Evolutionary conservation across 495 filamentous ascomycete genomes (phyloP).

Genomic region (Podospora pseudopauciseta): DNA sequence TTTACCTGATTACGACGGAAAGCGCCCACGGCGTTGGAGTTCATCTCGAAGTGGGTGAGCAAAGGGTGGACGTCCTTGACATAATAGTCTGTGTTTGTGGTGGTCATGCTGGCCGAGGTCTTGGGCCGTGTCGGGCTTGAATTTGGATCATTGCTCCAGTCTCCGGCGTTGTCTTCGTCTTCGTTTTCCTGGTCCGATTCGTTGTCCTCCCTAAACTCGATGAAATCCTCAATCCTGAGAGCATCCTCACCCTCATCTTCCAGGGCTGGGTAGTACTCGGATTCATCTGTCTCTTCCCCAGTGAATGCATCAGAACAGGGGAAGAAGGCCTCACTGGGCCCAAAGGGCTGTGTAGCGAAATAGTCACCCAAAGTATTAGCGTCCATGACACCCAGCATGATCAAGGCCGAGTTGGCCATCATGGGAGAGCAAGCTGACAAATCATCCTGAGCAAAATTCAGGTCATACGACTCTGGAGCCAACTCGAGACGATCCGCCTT

Average conservation of each 20-base stretch:
- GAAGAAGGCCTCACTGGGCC: conserved; percentile 67
- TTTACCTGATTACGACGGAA: conserved; percentile 77
- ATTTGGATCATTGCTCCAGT: conserved; percentile 41
- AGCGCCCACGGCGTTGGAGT: conserved; percentile 64
- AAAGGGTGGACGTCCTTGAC: conserved; percentile 36
- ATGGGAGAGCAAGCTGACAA: conserved; percentile 52
- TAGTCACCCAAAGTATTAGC: conserved; percentile 53
- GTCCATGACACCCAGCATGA: conserved; percentile 71
- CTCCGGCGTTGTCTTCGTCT: conserved; percentile 49
- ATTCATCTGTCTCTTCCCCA: conserved; percentile 33
- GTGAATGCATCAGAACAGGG: conserved; percentile 52
- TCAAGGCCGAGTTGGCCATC: conserved; percentile 62
- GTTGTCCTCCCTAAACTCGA: conserved; percentile 59
- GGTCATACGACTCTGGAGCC: conserved; percentile 44
- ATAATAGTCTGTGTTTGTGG: conserved; percentile 36
- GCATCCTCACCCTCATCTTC: conserved; percentile 61
- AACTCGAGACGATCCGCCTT: conserved; percentile 39
- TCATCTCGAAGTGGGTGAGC: conserved; percentile 63
- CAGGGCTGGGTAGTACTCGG: conserved; percentile 33
- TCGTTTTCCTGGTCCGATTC: conserved; percentile 25
- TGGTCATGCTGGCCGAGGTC: conserved; percentile 51
- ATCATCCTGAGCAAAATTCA: conserved; percentile 46
- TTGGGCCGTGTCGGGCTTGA: conserved; percentile 53
- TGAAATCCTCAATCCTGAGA: conserved; percentile 67
- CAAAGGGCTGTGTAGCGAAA: conserved; percentile 60